Conservation (phyloP, 495 filamentous ascomycete species). For the Podospora sp. region DNA sequence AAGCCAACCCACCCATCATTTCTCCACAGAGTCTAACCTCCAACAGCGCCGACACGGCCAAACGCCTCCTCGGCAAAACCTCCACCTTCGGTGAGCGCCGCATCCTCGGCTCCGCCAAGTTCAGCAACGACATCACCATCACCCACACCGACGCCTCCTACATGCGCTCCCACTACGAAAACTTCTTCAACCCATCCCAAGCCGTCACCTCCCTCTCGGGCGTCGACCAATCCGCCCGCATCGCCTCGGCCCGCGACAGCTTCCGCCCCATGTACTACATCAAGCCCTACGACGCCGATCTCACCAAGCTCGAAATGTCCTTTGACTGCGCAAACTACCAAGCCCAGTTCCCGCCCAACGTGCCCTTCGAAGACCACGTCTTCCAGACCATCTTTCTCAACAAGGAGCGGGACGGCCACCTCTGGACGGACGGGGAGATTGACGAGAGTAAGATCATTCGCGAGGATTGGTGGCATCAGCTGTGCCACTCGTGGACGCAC, state of each 20-base stretch:
- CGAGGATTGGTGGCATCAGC: constrained; percentile 83
- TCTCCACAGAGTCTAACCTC: not conserved
- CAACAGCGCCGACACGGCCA: constrained; percentile 65
- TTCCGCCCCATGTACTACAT: constrained; percentile 85
- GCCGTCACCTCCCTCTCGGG: constrained; percentile 31
- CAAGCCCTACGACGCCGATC: constrained; percentile 65
- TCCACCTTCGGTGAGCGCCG: constrained; percentile 65
- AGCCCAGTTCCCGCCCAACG: constrained; percentile 67
- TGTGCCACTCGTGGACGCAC: constrained; percentile 80
- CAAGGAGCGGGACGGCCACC: constrained; percentile 56
- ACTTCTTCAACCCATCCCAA: constrained; percentile 55
- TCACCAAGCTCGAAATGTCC: constrained; percentile 78
- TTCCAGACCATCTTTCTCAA: constrained; percentile 87
- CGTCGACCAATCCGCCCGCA: constrained; percentile 36
- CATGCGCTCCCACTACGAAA: constrained; percentile 77
- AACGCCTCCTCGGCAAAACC: constrained; percentile 63
- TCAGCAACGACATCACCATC: constrained; percentile 82
- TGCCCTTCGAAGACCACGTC: constrained; percentile 56
- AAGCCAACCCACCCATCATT: not conserved
- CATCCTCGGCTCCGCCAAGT: constrained; percentile 73
- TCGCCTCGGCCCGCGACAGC: constrained; percentile 28
- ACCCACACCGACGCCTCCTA: constrained; percentile 78
- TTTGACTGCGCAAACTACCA: constrained; percentile 89
- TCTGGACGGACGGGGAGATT: constrained; percentile 77
- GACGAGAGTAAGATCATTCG: constrained; percentile 68